Evolutionary conservation across 2,329 filamentous ascomycete species (phyloP).

Genomic region (Xylaria arbuscula): DNA sequence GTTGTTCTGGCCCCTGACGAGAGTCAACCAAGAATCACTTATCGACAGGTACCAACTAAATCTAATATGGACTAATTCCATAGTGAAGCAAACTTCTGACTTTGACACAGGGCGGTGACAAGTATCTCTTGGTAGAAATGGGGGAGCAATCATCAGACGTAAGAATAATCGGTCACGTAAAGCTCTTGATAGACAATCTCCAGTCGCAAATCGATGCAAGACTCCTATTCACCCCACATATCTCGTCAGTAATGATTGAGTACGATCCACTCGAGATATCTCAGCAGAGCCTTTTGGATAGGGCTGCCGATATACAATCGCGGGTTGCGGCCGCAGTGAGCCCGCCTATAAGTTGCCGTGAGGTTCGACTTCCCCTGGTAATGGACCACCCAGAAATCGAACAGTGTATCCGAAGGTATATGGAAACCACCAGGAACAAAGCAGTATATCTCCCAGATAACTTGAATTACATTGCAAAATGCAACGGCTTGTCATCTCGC

Average conservation of each 20-base stretch:
- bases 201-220: slow-evolving; percentile 8
- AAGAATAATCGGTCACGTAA: slow-evolving; percentile 11
- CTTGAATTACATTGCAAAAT: slow-evolving; percentile 61
- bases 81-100: slow-evolving; percentile 2
- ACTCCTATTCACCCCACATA: slow-evolving; percentile 15
- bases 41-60: slow-evolving; percentile 15
- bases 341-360: slow-evolving; percentile 46
- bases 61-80: background rate
- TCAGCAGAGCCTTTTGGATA: slow-evolving; percentile 6
- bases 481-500: slow-evolving; percentile 51
- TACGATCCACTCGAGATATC: slow-evolving; percentile 26
- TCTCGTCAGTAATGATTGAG: slow-evolving; percentile 25
- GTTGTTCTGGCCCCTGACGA: background rate
- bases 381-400: slow-evolving; percentile 55
- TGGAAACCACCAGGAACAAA: slow-evolving; percentile 68
- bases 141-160: slow-evolving; percentile 14
- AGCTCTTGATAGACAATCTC: slow-evolving; percentile 17
- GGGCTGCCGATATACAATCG: background rate
- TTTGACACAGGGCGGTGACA: slow-evolving; percentile 14
- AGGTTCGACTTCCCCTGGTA: slow-evolving; percentile 52
- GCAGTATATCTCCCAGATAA: slow-evolving; percentile 73
- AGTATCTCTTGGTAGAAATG: slow-evolving; percentile 21
- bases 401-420: slow-evolving; percentile 69
- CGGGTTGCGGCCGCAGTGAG: background rate
- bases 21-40: background rate